A percentile compares a stretch with the other conserved stretches of the same genome.
Conservation (phyloP, 2,329 filamentous ascomycete species). For the Ceratocystis cacaofunesta region DNA sequence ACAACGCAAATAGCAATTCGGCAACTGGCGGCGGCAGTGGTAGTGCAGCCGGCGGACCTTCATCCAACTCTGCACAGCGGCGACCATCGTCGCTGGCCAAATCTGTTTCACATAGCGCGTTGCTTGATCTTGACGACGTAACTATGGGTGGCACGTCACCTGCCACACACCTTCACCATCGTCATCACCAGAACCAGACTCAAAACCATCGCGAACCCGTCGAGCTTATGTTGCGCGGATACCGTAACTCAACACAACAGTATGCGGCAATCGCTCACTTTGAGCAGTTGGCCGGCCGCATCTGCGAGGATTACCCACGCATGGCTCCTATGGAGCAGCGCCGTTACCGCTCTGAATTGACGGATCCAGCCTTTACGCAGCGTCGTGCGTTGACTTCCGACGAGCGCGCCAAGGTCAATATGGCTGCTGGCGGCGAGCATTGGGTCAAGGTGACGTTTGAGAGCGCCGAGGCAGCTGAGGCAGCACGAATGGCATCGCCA, state of each 20-base stretch:
- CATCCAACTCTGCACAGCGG: not conserved
- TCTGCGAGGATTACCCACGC: conserved; percentile 87
- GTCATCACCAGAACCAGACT: conserved; percentile 20
- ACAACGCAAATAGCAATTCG: conserved; percentile 22
- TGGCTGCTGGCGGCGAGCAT: conserved; percentile 68
- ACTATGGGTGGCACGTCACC: conserved; percentile 25
- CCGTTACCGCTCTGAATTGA: conserved; percentile 59
- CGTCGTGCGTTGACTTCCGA: conserved; percentile 50
- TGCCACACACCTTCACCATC: conserved; percentile 17
- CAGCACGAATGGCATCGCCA: conserved; percentile 54
- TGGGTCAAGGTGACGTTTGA: conserved; percentile 86
- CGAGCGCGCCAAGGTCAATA: conserved; percentile 66
- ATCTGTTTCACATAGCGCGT: conserved; percentile 22
- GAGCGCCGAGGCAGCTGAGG: conserved; percentile 53
- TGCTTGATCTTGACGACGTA: conserved; percentile 9
- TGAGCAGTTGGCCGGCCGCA: conserved; percentile 69
- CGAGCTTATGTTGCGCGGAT: conserved; percentile 77
- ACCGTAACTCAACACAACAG: conserved; percentile 47
- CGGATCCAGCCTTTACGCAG: conserved; percentile 56
- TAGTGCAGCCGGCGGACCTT: not conserved
- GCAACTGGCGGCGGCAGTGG: conserved; percentile 20
- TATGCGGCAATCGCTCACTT: conserved; percentile 84
- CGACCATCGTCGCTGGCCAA: conserved; percentile 15
- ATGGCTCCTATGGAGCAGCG: conserved; percentile 58
- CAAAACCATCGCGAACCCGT: conserved; percentile 33